Conservation (phyloP, 2,329 filamentous ascomycete species). For the Calonectria ilicicola region DNA sequence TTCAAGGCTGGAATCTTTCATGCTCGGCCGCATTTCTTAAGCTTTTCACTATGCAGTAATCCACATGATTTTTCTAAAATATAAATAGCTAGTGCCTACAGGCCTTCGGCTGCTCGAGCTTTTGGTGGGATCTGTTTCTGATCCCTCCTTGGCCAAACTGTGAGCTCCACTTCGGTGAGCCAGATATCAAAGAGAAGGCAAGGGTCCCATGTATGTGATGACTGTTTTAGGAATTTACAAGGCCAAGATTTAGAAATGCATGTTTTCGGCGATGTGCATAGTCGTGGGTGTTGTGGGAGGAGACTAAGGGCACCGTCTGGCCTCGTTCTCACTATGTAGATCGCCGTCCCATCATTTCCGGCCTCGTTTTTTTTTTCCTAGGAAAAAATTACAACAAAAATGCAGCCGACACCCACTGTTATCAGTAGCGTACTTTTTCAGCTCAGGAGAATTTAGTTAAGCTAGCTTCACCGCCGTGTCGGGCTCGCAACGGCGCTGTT, state of each 20-base stretch:
- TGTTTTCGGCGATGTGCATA: not conserved
- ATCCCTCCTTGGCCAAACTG: not conserved
- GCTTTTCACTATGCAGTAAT: not conserved
- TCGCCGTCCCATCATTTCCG: not conserved
- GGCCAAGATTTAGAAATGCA: not conserved
- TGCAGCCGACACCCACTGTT: not conserved
- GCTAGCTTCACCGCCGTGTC: conserved; percentile 19
- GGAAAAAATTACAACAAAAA: not conserved
- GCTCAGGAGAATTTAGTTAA: not conserved
- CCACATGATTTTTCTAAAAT: not conserved
- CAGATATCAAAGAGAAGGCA: not conserved
- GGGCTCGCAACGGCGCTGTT: not conserved
- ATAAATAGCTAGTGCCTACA: not conserved
- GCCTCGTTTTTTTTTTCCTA: too few relatives aligned
- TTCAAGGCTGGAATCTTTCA: not conserved
- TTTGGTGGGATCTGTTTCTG: not conserved
- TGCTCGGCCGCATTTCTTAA: not conserved
- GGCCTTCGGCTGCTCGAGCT: not conserved
- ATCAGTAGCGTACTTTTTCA: not conserved
- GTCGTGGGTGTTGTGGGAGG: not conserved
- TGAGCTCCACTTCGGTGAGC: not conserved
- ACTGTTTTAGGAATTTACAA: not conserved
- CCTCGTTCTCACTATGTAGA: not conserved
- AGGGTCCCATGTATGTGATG: not conserved
- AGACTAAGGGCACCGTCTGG: not conserved